A percentile compares a stretch with the other conserved stretches of the same genome.
These are phyloP conservation scores for Thalassiosira pacifica DNA, from an alignment of 352 stramenopile genomes.

Conservation along the genomic window DNA sequence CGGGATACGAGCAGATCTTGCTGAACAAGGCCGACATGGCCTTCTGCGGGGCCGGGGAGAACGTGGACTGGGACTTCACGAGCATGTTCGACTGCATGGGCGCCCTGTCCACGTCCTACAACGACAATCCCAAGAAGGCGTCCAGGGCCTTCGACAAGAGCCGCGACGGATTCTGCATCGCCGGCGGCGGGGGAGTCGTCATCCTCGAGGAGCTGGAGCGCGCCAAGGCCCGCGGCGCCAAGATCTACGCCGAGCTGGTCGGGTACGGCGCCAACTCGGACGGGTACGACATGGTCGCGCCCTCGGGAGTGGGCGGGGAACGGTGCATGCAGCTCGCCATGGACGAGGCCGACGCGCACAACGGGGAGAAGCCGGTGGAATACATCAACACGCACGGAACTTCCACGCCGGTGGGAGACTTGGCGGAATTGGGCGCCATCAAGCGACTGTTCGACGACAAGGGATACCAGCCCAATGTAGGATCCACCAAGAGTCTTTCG, in stretches of 20 bases:
- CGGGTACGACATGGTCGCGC: conserved; percentile 92
- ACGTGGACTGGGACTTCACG: conserved; percentile 87
- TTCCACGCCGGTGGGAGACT: conserved; percentile 95
- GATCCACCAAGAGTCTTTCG: conserved; percentile 87
- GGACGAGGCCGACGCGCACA: conserved; percentile 81
- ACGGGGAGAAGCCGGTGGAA: conserved; percentile 89
- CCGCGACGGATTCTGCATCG: conserved; percentile 99
- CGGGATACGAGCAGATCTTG: conserved; percentile 88
- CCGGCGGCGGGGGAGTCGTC: conserved; percentile 91
- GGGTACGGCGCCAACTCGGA: conserved; percentile 90
- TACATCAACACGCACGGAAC: conserved; percentile 99
- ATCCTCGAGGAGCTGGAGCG: conserved; percentile 92
- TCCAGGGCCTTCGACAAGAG: conserved; percentile 94
- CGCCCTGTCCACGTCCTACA: conserved; percentile 93
- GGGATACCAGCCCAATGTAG: conserved; percentile 87
- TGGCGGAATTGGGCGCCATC: conserved; percentile 94
- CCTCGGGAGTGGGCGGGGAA: conserved; percentile 86
- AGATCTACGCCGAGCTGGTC: conserved; percentile 95
- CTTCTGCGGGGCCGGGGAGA: conserved; percentile 88
- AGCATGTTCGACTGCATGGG: conserved; percentile 90
- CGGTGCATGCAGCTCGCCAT: conserved; percentile 93
- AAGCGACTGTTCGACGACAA: conserved; percentile 89
- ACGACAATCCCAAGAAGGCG: conserved; percentile 90
- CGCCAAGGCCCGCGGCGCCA: conserved; percentile 94
- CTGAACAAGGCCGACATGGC: conserved; percentile 87